Evolutionary conservation across 2,329 filamentous ascomycete genomes (phyloP).

Genomic region (Rachicladosporium sp.): DNA sequence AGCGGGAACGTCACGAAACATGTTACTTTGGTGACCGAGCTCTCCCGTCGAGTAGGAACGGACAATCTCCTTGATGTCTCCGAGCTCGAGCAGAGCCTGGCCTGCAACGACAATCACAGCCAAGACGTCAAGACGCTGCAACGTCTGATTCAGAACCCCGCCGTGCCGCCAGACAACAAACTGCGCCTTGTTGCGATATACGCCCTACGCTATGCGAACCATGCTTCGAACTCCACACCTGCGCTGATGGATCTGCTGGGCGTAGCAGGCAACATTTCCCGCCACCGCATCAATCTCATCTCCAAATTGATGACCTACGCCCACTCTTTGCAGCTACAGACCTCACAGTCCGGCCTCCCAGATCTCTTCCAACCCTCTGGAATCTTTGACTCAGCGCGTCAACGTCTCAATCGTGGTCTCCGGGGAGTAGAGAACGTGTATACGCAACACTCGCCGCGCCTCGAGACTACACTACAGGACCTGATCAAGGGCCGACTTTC

Average conservation of each 20-base stretch:
- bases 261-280: conserved; percentile 69
- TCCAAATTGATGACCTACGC: conserved; percentile 76
- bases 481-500: conserved; percentile 82
- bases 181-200: conserved; percentile 87
- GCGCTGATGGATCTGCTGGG: conserved; percentile 77
- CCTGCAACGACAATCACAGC: conserved; percentile 91
- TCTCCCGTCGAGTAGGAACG: conserved; percentile 74
- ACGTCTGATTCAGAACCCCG: conserved; percentile 67
- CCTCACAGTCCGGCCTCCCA: conserved; percentile 63
- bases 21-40: conserved; percentile 85
- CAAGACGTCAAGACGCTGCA: conserved; percentile 88
- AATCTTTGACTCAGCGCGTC: conserved; percentile 79
- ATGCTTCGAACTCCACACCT: conserved; percentile 69
- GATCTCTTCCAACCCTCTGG: conserved; percentile 86
- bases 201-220: conserved; percentile 79
- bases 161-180: conserved; percentile 70
- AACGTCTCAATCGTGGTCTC: conserved; percentile 72
- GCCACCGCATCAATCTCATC: conserved; percentile 65
- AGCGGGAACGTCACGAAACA: conserved; percentile 98
- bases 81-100: conserved; percentile 90
- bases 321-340: conserved; percentile 62
- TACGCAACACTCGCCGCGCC: conserved; percentile 82
- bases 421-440: conserved; percentile 99
- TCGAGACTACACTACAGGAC: conserved; percentile 81
- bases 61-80: conserved; percentile 90